Percentiles rank a stretch among this genome's conserved stretches.
Evolutionary conservation across 148 eudicot species (phyloP).

Genomic region (Pouteria glomerata): DNA sequence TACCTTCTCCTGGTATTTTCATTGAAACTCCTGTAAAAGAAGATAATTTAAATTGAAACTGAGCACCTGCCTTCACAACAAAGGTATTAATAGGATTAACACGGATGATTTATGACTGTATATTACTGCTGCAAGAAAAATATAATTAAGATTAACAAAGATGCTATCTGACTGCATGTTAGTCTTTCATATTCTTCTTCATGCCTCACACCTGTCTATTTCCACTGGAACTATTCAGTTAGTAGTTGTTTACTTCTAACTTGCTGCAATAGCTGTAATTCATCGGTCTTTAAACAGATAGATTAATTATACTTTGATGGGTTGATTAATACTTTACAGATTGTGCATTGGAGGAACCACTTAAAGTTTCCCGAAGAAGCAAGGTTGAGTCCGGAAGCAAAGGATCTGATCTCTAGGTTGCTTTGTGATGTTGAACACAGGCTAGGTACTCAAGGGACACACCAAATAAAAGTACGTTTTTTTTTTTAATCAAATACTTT

Average conservation of each 20-base stretch:
- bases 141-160: not conserved
- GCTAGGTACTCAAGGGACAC: slow-evolving; percentile 46
- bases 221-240: not conserved
- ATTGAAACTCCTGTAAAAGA: not conserved
- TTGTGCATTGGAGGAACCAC: slow-evolving; percentile 60
- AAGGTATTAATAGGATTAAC: no score
- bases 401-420: slow-evolving; percentile 50
- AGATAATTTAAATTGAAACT: not conserved
- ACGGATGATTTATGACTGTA: no score
- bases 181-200: not conserved
- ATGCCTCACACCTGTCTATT: not conserved
- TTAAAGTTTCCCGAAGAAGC: slow-evolving; percentile 47
- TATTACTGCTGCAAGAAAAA: not conserved
- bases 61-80: no score
- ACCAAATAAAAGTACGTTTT: slow-evolving; percentile 44
- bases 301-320: not conserved
- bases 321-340: slow-evolving; percentile 27
- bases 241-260: slow-evolving; percentile 1
- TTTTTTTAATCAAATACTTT: not conserved
- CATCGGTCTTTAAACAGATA: not conserved
- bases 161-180: not conserved
- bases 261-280: not conserved
- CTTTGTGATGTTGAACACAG: slow-evolving; percentile 54
- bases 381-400: slow-evolving; percentile 49
- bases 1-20: not conserved